A percentile compares a stretch with the other conserved stretches of the same genome.
Evolutionary conservation across 2,329 filamentous ascomycete species (phyloP).

Genomic region (Zasmidium cellare): DNA sequence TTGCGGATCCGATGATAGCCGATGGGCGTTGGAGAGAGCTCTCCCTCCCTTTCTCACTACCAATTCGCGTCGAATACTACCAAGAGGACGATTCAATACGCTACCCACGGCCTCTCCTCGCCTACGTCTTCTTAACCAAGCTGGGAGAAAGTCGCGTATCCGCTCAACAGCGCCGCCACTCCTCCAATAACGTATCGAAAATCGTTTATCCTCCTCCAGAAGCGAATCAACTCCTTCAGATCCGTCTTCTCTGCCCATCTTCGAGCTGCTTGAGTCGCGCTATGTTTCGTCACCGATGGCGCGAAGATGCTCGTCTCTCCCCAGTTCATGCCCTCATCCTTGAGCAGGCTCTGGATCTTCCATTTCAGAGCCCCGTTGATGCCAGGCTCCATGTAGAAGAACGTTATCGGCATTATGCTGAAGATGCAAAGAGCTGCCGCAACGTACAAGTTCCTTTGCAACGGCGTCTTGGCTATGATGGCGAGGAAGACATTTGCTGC

Average conservation of each 20-base stretch:
- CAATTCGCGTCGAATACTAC: no score
- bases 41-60: no score
- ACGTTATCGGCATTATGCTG: constrained; percentile 39
- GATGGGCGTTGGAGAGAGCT: no score
- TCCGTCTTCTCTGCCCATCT: constrained; percentile 25
- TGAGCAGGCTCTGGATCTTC: constrained; percentile 38
- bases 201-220: constrained; percentile 29
- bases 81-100: no score
- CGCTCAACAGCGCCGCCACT: constrained; percentile 23
- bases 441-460: constrained; percentile 26
- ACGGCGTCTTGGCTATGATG: neutral
- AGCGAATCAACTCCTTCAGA: constrained; percentile 29
- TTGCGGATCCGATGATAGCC: neutral
- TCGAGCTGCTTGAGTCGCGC: constrained; percentile 20
- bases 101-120: no score
- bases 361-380: constrained; percentile 42
- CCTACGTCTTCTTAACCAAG: neutral
- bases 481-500: constrained; percentile 35
- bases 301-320: constrained; percentile 22
- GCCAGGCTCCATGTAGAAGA: constrained; percentile 41
- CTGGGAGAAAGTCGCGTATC: constrained; percentile 24
- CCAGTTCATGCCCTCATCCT: constrained; percentile 28
- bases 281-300: constrained; percentile 28
- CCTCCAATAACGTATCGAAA: constrained; percentile 25
- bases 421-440: constrained; percentile 26